Conservation (phyloP, 768 basidiomycete species). For the Exidia glandulosa region DNA sequence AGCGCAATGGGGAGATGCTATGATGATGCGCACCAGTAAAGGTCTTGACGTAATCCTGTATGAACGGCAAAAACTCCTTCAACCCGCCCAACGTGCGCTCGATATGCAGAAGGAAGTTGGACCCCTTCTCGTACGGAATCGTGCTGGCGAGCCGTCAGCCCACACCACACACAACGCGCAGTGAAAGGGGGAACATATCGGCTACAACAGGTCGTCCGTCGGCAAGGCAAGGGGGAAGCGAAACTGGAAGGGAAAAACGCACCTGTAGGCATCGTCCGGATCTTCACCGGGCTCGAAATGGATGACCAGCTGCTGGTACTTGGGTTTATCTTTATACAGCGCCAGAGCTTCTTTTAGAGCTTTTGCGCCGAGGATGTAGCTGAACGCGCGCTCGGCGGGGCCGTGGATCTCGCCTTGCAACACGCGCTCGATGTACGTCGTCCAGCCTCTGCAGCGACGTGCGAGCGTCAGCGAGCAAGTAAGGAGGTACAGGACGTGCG, state of each 20-base stretch:
- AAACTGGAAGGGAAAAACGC: background rate
- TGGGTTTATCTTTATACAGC: conserved; percentile 45
- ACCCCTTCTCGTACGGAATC: conserved; percentile 83
- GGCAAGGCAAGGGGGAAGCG: no score
- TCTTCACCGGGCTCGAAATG: conserved; percentile 63
- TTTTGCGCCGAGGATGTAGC: conserved; percentile 66
- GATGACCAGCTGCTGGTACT: conserved; percentile 73
- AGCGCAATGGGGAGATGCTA: no score
- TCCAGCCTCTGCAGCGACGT: no score
- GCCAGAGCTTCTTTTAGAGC: conserved; percentile 60
- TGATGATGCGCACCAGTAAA: no score
- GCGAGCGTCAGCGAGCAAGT: no score
- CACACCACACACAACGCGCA: background rate
- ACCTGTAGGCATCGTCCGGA: conserved; percentile 63
- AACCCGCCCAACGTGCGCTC: conserved; percentile 71
- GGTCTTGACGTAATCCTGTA: conserved; percentile 68
- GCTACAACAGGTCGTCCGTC: no score
- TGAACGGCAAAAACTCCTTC: conserved; percentile 75
- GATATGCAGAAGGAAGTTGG: conserved; percentile 67
- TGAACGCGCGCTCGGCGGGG: conserved; percentile 68
- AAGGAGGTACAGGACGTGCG: no score
- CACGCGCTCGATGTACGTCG: conserved; percentile 83
- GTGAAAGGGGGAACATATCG: no score
- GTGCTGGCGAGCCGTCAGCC: conserved; percentile 7
- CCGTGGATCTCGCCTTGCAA: conserved; percentile 60